Evolutionary conservation across 2,329 filamentous ascomycete species (phyloP).

Genomic region (Basipetospora sp.): DNA sequence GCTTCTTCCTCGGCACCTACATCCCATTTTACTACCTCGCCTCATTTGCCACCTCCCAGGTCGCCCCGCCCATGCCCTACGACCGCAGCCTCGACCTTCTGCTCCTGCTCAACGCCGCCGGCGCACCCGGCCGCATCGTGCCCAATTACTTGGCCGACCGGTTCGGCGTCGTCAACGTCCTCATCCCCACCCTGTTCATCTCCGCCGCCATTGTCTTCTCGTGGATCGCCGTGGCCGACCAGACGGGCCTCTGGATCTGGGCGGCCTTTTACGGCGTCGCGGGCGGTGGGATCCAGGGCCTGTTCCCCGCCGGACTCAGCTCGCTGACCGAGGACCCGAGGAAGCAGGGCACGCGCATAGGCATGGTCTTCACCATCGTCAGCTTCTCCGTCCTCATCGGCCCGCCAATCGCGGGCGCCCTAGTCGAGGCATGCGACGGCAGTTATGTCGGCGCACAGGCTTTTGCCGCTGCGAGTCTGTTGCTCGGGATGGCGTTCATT

Average conservation of each 20-base stretch:
- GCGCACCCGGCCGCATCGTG: conserved; percentile 40
- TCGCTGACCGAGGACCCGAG: conserved; percentile 35
- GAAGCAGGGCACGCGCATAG: conserved; percentile 40
- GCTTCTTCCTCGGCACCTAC: conserved; percentile 35
- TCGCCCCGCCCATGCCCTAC: conserved; percentile 26
- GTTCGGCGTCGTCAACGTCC: conserved; percentile 44
- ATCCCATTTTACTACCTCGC: conserved; percentile 46
- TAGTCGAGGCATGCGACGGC: conserved; percentile 27
- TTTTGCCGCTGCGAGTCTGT: conserved; percentile 30
- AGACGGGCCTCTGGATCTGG: conserved; percentile 45
- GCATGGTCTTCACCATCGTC: conserved; percentile 43
- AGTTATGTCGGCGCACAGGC: conserved; percentile 32
- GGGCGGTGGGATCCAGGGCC: conserved; percentile 44
- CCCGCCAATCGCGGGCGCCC: conserved; percentile 35
- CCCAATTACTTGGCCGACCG: conserved; percentile 45
- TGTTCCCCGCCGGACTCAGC: conserved; percentile 43
- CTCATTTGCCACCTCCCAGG: conserved; percentile 29
- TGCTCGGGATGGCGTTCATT: conserved; percentile 27
- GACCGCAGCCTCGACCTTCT: conserved; percentile 43
- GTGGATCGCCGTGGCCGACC: conserved; percentile 42
- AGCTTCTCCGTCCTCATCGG: conserved; percentile 39
- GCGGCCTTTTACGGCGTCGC: conserved; percentile 48
- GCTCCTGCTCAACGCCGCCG: conserved; percentile 50
- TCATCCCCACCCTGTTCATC: conserved; percentile 32
- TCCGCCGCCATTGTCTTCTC: conserved; percentile 32